Evolutionary conservation across 768 basidiomycete species (phyloP), one percentile per base, ranked within the genome.

Genomic region (Leucosporidium scottii): DNA sequence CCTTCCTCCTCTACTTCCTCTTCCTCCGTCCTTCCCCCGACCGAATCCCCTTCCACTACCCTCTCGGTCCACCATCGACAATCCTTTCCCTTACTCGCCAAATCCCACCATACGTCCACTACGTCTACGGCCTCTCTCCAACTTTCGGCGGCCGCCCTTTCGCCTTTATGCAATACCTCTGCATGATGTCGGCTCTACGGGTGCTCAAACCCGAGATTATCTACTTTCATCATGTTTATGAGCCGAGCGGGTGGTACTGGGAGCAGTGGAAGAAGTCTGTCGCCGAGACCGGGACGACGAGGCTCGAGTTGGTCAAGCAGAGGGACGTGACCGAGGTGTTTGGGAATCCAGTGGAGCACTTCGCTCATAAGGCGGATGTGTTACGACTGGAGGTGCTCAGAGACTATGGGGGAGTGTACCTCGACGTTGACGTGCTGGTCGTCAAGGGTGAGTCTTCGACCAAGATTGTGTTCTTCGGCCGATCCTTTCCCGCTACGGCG

Each of bases 231-330:
- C 76, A 78, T 67, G 65, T 76, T n/a, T 57, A 75, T 49, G 71
- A 73, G 54, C 77, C 77, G 3, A 54, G 44, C 15, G 77, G 77
- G 9, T 79, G 75, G 64, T 79, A 75, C 74, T 79, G 77, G 76
- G 73, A 75, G 53, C 64, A 74, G 48, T 71, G 50, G 59, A 64
- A 66, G 27, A 55, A 60, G 18, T 25, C 30, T 25, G 50, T 56
- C 4, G 56, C 10, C 47, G 48, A 50, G 62, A 66, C 23, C 25
- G 65, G 62, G 34, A 28, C 25, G 39, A 66, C 69, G 9, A 65
- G 62, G 28, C 49, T 71, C 30, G 66, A 65, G 50, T 49, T 71
- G 64, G 62, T 68, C 8, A 31, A 56, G 48, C 64, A 71, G 64
- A 31, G 72, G 28, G 74, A 72, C 34, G 66, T 70, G 25, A 59